Percentiles rank a stretch among this genome's conserved stretches.
Evolutionary conservation across 2,329 filamentous ascomycete genomes (phyloP).

Genomic region (Diaporthe sp.): DNA sequence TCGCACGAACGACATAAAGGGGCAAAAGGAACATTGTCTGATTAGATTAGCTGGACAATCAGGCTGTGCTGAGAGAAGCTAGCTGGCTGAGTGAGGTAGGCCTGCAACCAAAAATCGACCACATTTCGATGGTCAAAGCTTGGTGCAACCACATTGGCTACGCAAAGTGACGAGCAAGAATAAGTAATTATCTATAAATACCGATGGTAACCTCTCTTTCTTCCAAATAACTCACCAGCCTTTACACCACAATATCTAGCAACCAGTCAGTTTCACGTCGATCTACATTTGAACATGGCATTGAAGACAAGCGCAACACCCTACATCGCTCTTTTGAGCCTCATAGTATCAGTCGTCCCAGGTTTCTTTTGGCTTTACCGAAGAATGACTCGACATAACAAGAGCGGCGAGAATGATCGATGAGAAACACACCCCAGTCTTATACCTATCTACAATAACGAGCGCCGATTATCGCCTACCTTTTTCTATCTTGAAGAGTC

Average conservation of each 20-base stretch:
- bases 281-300: neutral
- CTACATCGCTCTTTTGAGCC: neutral
- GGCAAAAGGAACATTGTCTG: too few species aligned
- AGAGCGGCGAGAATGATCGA: neutral
- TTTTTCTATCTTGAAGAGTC: neutral
- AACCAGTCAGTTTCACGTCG: neutral
- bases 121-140: conserved; percentile 1
- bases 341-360: neutral
- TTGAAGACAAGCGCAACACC: neutral
- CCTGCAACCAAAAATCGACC: neutral
- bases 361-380: neutral
- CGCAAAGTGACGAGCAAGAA: neutral
- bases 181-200: neutral
- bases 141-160: too few species aligned
- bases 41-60: neutral
- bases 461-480: neutral
- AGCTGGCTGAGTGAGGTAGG: too few species aligned
- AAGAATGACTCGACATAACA: neutral
- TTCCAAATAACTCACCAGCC: too few species aligned
- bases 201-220: neutral
- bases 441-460: neutral
- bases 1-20: neutral
- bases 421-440: neutral
- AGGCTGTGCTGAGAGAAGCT: neutral
- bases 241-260: neutral